Base-by-base conservation (phyloP, 139 green algal species). In the Pleodorina starrii region DNA sequence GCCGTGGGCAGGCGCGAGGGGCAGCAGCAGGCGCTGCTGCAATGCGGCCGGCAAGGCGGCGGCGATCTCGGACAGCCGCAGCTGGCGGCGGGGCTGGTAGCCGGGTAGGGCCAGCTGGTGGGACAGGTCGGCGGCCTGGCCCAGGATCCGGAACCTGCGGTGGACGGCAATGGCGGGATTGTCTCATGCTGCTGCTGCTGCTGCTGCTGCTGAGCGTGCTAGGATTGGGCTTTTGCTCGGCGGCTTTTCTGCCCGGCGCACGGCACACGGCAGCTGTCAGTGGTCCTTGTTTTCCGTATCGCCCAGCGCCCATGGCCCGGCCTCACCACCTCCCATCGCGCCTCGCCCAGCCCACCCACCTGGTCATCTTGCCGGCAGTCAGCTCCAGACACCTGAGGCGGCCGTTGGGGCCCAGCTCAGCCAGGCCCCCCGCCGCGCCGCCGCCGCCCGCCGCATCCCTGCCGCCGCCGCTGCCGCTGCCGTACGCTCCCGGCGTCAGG, bases 351-450 rank as follows among this genome's bases (percentile, higher is more conserved):
- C 25, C 25, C 74, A 36, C 27, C 74, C 54, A 90, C 85, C 72
- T n/a, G 25, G 68, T 80, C 23, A 38, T 57, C 83, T 88, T 88
- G 66, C 25, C 54, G 4, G 83, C 78, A 23, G 44, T 79, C 2
- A 73, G 35, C 50, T 75, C 46, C 32, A 79, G 46, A 54, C 63
- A 88, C 35, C 83, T 78, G 66, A 86, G n/a, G 12, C 79, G 57
- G 10, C 79, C 79, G 25, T 76, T 57, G 14, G 54, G 38, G 1
- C 59, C 57, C 79, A 78, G 44, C 2, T 87, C 60, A 2, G 29
- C 40, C 60, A 48, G 38, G 38, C 11, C 25, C 2, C 32, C 78
- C 25, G 5, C 51, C 21, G 23, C 57, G 1, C 60, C 40, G 29
- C 51, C 77, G 2, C 77, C 77, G 50, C 81, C 40, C 12, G 29